Evolutionary conservation across 345 rosid species (phyloP).

Genomic region (Boechera stricta): DNA sequence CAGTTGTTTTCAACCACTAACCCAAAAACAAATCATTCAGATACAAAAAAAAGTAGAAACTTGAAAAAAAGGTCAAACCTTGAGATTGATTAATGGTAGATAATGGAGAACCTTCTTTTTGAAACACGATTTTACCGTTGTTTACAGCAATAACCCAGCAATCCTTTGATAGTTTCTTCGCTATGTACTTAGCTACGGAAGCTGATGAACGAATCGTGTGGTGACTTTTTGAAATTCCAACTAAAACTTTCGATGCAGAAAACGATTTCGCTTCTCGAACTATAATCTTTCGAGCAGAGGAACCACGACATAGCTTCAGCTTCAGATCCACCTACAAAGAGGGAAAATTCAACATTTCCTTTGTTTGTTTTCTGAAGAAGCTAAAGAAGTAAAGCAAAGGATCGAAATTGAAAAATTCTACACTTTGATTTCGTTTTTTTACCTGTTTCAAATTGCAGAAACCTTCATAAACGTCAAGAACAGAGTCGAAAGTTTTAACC

Average conservation of each 20-base stretch:
- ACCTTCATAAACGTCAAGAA: slow-evolving; percentile 89
- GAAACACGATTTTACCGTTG: slow-evolving; percentile 75
- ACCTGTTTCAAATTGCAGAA: slow-evolving; percentile 99
- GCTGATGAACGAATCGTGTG: slow-evolving; percentile 65
- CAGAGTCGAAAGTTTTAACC: slow-evolving; percentile 84
- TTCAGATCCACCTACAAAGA: slow-evolving; percentile 85
- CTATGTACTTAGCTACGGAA: slow-evolving; percentile 85
- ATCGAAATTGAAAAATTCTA: background rate
- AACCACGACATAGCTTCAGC: slow-evolving; percentile 87
- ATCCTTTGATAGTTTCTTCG: slow-evolving; percentile 65
- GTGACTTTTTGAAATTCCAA: slow-evolving; percentile 61
- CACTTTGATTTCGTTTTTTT: background rate
- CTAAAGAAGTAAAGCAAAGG: slow-evolving; percentile 2
- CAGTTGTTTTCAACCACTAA: background rate
- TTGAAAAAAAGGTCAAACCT: slow-evolving; percentile 49
- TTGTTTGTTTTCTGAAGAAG: background rate
- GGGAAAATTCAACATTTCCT: slow-evolving; percentile 16
- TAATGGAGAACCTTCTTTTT: slow-evolving; percentile 62
- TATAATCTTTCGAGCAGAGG: slow-evolving; percentile 63
- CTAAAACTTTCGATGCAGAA: slow-evolving; percentile 64
- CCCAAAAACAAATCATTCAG: background rate
- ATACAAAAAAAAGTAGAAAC: background rate
- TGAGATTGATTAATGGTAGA: slow-evolving; percentile 39
- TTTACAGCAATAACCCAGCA: slow-evolving; percentile 72
- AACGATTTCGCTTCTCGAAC: slow-evolving; percentile 81